Conservation (phyloP, 73 alveolate species). For the Tetrahymena borealis region DNA sequence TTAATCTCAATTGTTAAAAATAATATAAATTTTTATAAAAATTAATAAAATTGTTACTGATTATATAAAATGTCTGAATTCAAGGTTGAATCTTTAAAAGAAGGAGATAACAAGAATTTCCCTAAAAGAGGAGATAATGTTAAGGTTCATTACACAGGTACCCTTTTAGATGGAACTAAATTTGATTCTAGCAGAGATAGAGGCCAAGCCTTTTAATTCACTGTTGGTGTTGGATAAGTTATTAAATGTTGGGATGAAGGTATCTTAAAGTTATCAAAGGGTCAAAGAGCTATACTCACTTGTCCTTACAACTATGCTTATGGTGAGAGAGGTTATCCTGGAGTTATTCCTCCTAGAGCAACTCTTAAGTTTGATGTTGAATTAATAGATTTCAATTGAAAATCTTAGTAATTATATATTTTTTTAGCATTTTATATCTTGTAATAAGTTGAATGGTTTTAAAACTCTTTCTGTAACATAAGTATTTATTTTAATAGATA, state of each 20-base stretch:
- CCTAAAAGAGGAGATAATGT: constrained; percentile 89
- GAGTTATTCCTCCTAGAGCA: constrained; percentile 89
- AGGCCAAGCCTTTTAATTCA: constrained; percentile 74
- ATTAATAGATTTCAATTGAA: constrained; percentile 41
- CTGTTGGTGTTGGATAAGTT: constrained; percentile 92
- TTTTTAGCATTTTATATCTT: no score
- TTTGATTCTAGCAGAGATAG: constrained; percentile 92
- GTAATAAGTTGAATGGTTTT: no score
- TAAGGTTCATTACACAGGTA: constrained; percentile 85
- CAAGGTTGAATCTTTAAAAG: constrained; percentile 52
- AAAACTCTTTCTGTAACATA: no score
- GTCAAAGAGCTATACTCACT: constrained; percentile 73
- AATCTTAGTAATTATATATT: background rate
- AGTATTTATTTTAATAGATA: no score
- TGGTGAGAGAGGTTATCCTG: constrained; percentile 88
- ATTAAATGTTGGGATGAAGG: constrained; percentile 97
- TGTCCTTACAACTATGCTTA: constrained; percentile 89
- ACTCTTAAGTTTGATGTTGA: constrained; percentile 88
- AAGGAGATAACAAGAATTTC: constrained; percentile 87
- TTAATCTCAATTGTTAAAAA: no score
- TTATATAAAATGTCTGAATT: constrained; percentile 12
- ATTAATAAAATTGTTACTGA: no score
- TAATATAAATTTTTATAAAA: no score
- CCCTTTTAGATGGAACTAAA: constrained; percentile 81
- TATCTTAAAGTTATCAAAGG: constrained; percentile 75